Base-by-base conservation (phyloP, 805 yeast genomes). In the Phaffomyces thermotolerans region DNA sequence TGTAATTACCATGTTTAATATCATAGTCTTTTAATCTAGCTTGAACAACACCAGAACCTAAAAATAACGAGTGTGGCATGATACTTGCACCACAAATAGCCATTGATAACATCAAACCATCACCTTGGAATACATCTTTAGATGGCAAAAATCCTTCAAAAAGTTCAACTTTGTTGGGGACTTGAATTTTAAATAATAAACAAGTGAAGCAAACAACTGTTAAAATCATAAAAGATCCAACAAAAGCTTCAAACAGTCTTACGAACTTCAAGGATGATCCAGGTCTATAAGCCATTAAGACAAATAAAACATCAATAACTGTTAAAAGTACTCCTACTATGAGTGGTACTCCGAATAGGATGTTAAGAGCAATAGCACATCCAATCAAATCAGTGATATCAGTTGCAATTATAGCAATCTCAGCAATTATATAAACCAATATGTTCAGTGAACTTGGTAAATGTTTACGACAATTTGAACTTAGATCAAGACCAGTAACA, bases 371-470 rank as follows among this genome's bases (percentile, higher is more conserved):
- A 45, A 91, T 88, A 4, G 98, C 97, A 4, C 96, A 87, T n/a
- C 99, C 99, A 23, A 93, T 91, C 31, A 91, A 96, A 60, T 91
- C 98, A 1, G 99, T 97, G 51, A 93, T 74, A 65, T 91, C 99
- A 0, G 98, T 91, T 2, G 97, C 96, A 36, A 91, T 80, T 46
- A 91, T 91, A 18, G 98, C 95, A 17, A 83, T 66, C 57, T 91
- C 98, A 0, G 97, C 95, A 48, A 90, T 71, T 3, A 80, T 59
- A 60, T 91, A 90, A 22, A 89, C 65, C 27, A 73, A 54, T 32
- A 81, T 53, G 56, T 84, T 84, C 29, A 84, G 55, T 47, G 72
- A 72, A 43, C 65, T 69, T 3, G 90, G 82, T 35, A 90, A 66
- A 62, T 89, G 86, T 39, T 74, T 76, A 39, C 87, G 73, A 65